A percentile compares a stretch with the other conserved stretches of the same genome.
Conservation (phyloP, 2,329 filamentous ascomycete species). For the Fusarium anguioides region DNA sequence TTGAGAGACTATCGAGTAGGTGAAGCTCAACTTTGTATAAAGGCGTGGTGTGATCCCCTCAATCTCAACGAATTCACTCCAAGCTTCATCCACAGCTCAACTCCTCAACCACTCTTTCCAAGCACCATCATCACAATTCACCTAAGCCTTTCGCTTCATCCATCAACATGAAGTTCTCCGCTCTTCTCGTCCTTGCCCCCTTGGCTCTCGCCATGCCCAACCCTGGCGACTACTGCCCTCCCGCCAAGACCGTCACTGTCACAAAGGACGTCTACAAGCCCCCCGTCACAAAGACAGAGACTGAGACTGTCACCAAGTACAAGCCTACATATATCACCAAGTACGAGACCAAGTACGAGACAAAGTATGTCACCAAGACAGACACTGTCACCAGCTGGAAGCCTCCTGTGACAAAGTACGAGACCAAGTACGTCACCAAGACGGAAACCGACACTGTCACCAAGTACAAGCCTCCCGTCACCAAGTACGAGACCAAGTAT, state of each 20-base stretch:
- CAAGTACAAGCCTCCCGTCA: not conserved
- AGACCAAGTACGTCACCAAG: constrained; percentile 14
- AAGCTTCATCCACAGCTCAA: constrained; percentile 6
- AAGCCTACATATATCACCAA: constrained; percentile 6
- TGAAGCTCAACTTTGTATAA: constrained; percentile 1
- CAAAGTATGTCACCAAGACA: constrained; percentile 12
- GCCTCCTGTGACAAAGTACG: not conserved
- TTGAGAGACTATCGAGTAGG: rapidly evolving
- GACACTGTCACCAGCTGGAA: constrained; percentile 12
- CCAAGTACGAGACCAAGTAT: constrained; percentile 17
- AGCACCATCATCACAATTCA: no score
- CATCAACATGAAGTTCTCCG: constrained; percentile 29
- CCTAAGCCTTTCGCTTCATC: constrained; percentile 11
- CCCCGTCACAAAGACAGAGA: constrained; percentile 22
- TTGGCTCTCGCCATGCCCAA: constrained; percentile 19
- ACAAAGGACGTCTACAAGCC: constrained; percentile 26
- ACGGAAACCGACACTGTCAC: not conserved
- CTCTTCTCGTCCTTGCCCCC: constrained; percentile 18
- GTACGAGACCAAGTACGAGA: constrained; percentile 6
- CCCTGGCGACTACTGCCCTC: no score
- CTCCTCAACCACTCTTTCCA: no score
- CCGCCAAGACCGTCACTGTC: constrained; percentile 11
- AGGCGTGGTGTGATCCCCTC: not conserved
- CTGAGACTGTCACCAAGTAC: no score
- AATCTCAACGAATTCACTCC: not conserved